Evolutionary conservation across 352 stramenopile species (phyloP).

Genomic region (Blastocystis sp.): DNA sequence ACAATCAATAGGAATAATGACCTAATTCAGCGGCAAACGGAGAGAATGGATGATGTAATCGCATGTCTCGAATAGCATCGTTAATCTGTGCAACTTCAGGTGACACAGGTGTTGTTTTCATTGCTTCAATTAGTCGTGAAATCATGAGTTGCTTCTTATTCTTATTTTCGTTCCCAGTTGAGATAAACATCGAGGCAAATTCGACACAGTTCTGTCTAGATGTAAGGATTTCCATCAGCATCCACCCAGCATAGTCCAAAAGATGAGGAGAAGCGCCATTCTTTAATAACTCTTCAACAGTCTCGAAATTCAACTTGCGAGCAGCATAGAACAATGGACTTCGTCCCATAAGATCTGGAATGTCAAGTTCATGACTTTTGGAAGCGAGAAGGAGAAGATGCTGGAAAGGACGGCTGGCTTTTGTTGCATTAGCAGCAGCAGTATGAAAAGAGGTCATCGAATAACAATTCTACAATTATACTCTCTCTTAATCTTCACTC

Average conservation of each 20-base stretch:
- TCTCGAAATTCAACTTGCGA: neutral
- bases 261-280: neutral
- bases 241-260: conserved; percentile 12
- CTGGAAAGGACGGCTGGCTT: neutral
- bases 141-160: neutral
- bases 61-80: neutral
- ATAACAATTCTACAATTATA: conserved; percentile 16
- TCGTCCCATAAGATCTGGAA: conserved; percentile 33
- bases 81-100: neutral
- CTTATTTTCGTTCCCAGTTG: neutral
- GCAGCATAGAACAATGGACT: conserved; percentile 47
- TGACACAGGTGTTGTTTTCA: neutral
- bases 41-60: neutral
- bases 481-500: neutral
- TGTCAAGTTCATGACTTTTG: conserved; percentile 22
- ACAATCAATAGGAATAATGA: neutral
- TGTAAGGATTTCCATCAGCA: neutral
- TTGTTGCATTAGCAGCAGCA: neutral
- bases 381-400: neutral
- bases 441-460: conserved; percentile 19
- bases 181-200: neutral
- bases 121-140: neutral
- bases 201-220: neutral
- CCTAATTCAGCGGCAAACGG: neutral
- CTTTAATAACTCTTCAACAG: neutral